phyloP scores from a whole-genome alignment of 1,139 yeast species.

The Debaryomyces subglobosus region DNA sequence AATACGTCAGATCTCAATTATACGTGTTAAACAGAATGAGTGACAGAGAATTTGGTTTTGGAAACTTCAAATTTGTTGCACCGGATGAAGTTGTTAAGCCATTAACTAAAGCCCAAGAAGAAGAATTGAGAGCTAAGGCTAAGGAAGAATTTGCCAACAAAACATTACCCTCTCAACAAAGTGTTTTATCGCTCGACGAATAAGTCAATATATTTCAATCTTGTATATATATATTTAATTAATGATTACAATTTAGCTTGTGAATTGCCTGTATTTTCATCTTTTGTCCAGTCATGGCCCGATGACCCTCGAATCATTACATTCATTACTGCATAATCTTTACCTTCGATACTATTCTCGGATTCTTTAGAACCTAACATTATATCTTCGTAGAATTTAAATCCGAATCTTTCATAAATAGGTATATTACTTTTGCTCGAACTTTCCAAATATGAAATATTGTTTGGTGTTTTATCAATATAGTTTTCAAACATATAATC shows the following conservation, averaged over 20 bases:
- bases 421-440: conserved; percentile 57
- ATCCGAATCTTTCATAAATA: conserved; percentile 61
- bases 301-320: conserved; percentile 56
- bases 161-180: conserved; percentile 63
- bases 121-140: conserved; percentile 42
- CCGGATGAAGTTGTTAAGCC: conserved; percentile 80
- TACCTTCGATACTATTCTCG: conserved; percentile 39
- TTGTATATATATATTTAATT: conserved; percentile 7
- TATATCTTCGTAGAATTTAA: conserved; percentile 51
- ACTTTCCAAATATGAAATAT: conserved; percentile 60
- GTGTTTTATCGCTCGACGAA: conserved; percentile 65
- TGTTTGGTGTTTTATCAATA: conserved; percentile 48
- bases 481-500: conserved; percentile 56
- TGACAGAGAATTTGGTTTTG: conserved; percentile 92
- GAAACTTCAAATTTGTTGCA: conserved; percentile 83
- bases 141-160: conserved; percentile 39
- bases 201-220: conserved; percentile 17
- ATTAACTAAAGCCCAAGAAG: conserved; percentile 64
- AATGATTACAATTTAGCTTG: conserved; percentile 19
- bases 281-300: conserved; percentile 43
- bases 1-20: conserved; percentile 85
- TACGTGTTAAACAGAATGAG: conserved; percentile 83
- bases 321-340: conserved; percentile 57
- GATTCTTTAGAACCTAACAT: conserved; percentile 45
- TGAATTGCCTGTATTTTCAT: conserved; percentile 16